Conservation (phyloP, 2,329 filamentous ascomycete species). For the Colletotrichum eleusines region DNA sequence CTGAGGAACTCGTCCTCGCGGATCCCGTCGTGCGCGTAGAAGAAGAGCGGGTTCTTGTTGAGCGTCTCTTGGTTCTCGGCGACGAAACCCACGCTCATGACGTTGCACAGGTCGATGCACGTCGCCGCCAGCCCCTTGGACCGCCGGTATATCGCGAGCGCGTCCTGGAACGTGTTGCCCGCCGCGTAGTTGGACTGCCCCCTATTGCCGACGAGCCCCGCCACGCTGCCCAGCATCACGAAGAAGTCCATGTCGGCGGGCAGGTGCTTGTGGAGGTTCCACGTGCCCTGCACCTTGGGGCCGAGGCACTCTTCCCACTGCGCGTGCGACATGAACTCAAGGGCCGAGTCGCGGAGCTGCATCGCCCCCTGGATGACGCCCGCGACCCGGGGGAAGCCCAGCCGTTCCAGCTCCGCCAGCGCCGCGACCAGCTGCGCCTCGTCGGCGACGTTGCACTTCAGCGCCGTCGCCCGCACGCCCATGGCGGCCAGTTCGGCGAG, state of each 20-base stretch:
- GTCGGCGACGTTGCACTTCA: constrained; percentile 49
- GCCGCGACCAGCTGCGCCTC: constrained; percentile 45
- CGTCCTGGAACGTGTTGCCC: constrained; percentile 3
- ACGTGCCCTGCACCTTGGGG: constrained; percentile 51
- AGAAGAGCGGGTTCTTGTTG: constrained; percentile 16
- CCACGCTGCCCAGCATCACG: constrained; percentile 49
- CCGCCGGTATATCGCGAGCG: not conserved
- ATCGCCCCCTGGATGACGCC: constrained; percentile 52
- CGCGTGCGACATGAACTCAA: constrained; percentile 60
- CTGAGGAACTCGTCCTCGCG: constrained; percentile 13
- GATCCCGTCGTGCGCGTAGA: not conserved
- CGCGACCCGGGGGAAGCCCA: constrained; percentile 46
- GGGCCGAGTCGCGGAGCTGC: constrained; percentile 51
- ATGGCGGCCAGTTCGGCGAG: constrained; percentile 42
- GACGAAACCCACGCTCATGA: constrained; percentile 3
- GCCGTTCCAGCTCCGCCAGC: constrained; percentile 41
- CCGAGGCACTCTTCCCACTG: constrained; percentile 57
- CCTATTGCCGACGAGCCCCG: constrained; percentile 45
- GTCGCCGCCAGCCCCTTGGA: not conserved
- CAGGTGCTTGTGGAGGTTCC: constrained; percentile 49
- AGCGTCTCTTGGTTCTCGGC: constrained; percentile 27
- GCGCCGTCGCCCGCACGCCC: constrained; percentile 40
- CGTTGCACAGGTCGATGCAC: not conserved
- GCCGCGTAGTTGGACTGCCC: constrained; percentile 13
- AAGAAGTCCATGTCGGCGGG: constrained; percentile 51